These are phyloP conservation scores for Catenaria anguillulae DNA, from an alignment of 371 early-diverging fungal species.

Conservation along the genomic window DNA sequence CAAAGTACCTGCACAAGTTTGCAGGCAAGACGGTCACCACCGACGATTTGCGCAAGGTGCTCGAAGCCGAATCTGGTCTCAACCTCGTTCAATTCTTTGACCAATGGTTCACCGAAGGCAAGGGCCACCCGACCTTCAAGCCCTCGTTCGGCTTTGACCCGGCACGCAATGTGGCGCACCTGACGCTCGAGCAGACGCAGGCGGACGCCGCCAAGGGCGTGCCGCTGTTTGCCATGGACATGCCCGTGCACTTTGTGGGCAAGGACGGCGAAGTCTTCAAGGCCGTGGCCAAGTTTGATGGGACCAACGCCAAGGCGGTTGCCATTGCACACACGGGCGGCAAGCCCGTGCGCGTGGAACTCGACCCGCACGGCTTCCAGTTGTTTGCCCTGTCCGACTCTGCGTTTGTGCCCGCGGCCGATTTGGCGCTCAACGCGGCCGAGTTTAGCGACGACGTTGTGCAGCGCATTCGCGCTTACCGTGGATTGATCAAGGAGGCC, in stretches of 20 bases:
- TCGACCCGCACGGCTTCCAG: constrained; percentile 36
- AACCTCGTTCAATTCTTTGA: constrained; percentile 45
- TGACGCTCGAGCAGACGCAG: constrained; percentile 37
- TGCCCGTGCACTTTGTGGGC: constrained; percentile 32
- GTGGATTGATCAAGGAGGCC: constrained; percentile 26
- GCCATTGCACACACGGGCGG: background rate
- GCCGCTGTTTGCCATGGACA: constrained; percentile 30
- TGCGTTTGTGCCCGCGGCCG: constrained; percentile 30
- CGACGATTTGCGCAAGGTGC: constrained; percentile 30
- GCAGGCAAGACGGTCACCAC: constrained; percentile 30
- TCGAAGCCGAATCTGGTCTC: constrained; percentile 33
- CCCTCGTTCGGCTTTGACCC: constrained; percentile 22
- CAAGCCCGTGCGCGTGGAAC: constrained; percentile 22
- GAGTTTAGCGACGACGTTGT: constrained; percentile 17
- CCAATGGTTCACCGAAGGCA: constrained; percentile 40
- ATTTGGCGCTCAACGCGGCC: constrained; percentile 27
- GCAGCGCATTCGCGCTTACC: constrained; percentile 28
- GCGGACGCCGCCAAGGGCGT: constrained; percentile 19
- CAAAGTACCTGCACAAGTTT: constrained; percentile 24
- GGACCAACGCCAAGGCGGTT: constrained; percentile 5
- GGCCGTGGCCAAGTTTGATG: constrained; percentile 17
- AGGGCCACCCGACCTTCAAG: constrained; percentile 37
- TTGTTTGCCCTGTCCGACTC: constrained; percentile 17
- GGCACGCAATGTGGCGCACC: constrained; percentile 15
- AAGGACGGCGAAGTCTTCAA: constrained; percentile 15